Conservation (phyloP, 805 yeast genomes). For the Kuraishia cidri region DNA sequence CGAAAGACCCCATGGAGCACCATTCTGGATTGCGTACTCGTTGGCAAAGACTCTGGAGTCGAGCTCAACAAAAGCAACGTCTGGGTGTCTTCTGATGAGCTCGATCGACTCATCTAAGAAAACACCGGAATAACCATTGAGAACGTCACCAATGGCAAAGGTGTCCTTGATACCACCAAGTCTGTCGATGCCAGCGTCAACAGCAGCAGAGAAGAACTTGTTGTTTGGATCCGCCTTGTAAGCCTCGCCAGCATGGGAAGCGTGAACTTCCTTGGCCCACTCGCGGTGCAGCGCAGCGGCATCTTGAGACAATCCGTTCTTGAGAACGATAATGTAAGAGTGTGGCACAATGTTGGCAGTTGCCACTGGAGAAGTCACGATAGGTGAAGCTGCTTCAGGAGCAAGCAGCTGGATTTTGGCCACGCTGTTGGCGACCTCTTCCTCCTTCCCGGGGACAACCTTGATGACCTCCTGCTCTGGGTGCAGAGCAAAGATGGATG, state of each 20-base stretch:
- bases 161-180: slow-evolving; percentile 51
- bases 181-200: slow-evolving; percentile 9
- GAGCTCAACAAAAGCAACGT: slow-evolving; percentile 54
- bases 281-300: slow-evolving; percentile 57
- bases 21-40: slow-evolving; percentile 61
- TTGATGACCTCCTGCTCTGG: not conserved
- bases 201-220: slow-evolving; percentile 25
- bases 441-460: slow-evolving; percentile 1
- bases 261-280: slow-evolving; percentile 51
- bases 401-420: slow-evolving; percentile 9
- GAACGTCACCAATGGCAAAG: slow-evolving; percentile 46
- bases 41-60: slow-evolving; percentile 64
- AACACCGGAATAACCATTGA: slow-evolving; percentile 80
- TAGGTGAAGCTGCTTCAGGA: slow-evolving; percentile 28
- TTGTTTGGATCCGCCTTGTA: slow-evolving; percentile 19
- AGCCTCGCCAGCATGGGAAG: slow-evolving; percentile 22
- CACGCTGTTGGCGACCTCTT: slow-evolving; percentile 1
- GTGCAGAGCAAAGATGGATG: slow-evolving; percentile 5
- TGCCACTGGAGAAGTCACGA: slow-evolving; percentile 34
- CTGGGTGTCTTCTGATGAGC: slow-evolving; percentile 48
- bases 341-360: slow-evolving; percentile 47
- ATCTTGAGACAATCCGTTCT: slow-evolving; percentile 46
- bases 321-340: slow-evolving; percentile 82
- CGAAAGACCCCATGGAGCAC: slow-evolving; percentile 94
- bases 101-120: slow-evolving; percentile 72